Evolutionary conservation across 345 rosid species (phyloP).

Genomic region (Murraya koenigii): DNA sequence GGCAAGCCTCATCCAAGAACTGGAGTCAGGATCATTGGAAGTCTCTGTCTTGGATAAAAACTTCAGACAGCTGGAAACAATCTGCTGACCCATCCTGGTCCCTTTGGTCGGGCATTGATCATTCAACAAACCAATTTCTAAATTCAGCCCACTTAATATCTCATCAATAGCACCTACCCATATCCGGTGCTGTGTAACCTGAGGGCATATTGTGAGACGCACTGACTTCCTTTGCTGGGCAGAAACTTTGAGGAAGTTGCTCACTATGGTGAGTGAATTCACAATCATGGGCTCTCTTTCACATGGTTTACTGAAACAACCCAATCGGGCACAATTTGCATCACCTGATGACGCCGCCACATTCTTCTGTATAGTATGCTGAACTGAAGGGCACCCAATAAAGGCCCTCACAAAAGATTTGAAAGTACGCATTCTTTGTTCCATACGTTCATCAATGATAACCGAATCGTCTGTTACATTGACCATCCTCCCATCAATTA

Average conservation of each 20-base stretch:
- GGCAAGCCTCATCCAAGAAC: slow-evolving; percentile 70
- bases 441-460: slow-evolving; percentile 38
- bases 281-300: slow-evolving; percentile 60
- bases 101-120: slow-evolving; percentile 35
- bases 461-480: slow-evolving; percentile 37
- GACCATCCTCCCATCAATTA: slow-evolving; percentile 51
- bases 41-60: slow-evolving; percentile 48
- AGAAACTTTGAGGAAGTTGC: slow-evolving; percentile 53
- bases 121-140: slow-evolving; percentile 48
- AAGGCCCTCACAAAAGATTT: slow-evolving; percentile 65
- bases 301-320: slow-evolving; percentile 31
- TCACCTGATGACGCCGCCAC: slow-evolving; percentile 7
- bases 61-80: slow-evolving; percentile 55
- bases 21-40: slow-evolving; percentile 39
- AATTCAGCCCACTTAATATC: slow-evolving; percentile 51
- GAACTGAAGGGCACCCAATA: slow-evolving; percentile 60
- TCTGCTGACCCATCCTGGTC: slow-evolving; percentile 57
- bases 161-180: slow-evolving; percentile 66
- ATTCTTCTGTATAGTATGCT: slow-evolving; percentile 37
- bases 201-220: slow-evolving; percentile 52
- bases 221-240: slow-evolving; percentile 73
- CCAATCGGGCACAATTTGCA: slow-evolving; percentile 20
- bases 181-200: slow-evolving; percentile 68
- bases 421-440: slow-evolving; percentile 41
- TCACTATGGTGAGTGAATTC: slow-evolving; percentile 53